Conservation (phyloP, 495 filamentous ascomycete species). For the Hypoxylon lenormandii region DNA sequence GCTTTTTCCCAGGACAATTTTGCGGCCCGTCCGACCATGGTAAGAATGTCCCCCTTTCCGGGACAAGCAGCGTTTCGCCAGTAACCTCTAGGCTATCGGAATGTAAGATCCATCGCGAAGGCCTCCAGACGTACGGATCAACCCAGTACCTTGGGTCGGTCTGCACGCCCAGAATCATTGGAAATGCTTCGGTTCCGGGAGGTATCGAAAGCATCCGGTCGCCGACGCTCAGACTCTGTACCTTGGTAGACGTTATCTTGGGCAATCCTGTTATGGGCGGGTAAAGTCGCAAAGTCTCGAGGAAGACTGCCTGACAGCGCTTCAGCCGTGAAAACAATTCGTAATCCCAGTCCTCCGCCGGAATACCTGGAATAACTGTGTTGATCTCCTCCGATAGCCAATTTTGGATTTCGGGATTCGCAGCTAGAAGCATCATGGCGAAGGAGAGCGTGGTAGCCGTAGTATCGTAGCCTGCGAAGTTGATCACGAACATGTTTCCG, state of each 20-base stretch:
- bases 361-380: slow-evolving; percentile 30
- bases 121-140: neutral
- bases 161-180: neutral
- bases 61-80: no score
- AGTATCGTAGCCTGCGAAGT: slow-evolving; percentile 67
- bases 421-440: slow-evolving; percentile 49
- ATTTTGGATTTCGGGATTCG: slow-evolving; percentile 59
- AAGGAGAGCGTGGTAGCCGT: slow-evolving; percentile 64
- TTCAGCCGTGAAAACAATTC: slow-evolving; percentile 56
- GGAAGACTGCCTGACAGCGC: slow-evolving; percentile 61
- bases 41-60: no score
- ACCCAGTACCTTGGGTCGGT: neutral
- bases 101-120: neutral
- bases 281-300: slow-evolving; percentile 66
- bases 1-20: no score
- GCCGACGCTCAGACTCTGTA: neutral
- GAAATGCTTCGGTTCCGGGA: neutral
- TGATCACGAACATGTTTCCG: slow-evolving; percentile 61
- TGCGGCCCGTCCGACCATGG: no score
- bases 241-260: neutral
- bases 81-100: no score
- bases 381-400: slow-evolving; percentile 48
- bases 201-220: neutral
- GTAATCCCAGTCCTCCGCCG: slow-evolving; percentile 56
- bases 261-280: no score